Percentiles rank a stretch among this genome's conserved stretches.
Conservation (phyloP, 352 stramenopile genomes). For the Globisporangium nagaii region DNA sequence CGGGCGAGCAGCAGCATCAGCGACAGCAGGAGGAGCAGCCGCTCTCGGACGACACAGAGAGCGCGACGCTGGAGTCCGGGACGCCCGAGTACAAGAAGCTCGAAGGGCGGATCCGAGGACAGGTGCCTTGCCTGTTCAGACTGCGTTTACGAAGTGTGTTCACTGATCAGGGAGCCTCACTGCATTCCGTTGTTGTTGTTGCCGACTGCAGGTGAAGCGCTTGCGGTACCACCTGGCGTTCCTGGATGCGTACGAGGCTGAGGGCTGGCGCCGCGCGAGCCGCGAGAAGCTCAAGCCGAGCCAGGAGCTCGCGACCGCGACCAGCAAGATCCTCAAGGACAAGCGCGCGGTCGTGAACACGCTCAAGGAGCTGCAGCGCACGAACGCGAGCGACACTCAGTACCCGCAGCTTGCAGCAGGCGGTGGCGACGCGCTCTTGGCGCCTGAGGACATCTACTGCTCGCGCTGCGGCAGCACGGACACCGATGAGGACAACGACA, state of each 20-base stretch:
- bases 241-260: slow-evolving; percentile 75
- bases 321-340: slow-evolving; percentile 43
- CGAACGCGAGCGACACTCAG: slow-evolving; percentile 39
- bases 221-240: slow-evolving; percentile 68
- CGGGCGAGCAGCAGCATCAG: not conserved
- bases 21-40: not conserved
- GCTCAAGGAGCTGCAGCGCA: slow-evolving; percentile 34
- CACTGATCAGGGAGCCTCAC: not conserved
- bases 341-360: slow-evolving; percentile 47
- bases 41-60: not conserved
- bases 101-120: slow-evolving; percentile 3
- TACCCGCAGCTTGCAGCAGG: slow-evolving; percentile 30
- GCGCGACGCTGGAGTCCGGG: not conserved
- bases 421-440: not conserved
- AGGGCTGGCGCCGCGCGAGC: slow-evolving; percentile 75
- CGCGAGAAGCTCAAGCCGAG: slow-evolving; percentile 79
- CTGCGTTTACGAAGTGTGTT: not conserved
- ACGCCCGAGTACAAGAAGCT: slow-evolving; percentile 11
- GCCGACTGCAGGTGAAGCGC: slow-evolving; percentile 36
- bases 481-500: slow-evolving; percentile 70
- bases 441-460: slow-evolving; percentile 62
- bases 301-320: slow-evolving; percentile 51
- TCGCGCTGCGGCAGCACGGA: slow-evolving; percentile 65
- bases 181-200: not conserved
- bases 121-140: not conserved